Evolutionary conservation across 2,329 filamentous ascomycete genomes (phyloP).

Genomic region (Monosporascus sp.): DNA sequence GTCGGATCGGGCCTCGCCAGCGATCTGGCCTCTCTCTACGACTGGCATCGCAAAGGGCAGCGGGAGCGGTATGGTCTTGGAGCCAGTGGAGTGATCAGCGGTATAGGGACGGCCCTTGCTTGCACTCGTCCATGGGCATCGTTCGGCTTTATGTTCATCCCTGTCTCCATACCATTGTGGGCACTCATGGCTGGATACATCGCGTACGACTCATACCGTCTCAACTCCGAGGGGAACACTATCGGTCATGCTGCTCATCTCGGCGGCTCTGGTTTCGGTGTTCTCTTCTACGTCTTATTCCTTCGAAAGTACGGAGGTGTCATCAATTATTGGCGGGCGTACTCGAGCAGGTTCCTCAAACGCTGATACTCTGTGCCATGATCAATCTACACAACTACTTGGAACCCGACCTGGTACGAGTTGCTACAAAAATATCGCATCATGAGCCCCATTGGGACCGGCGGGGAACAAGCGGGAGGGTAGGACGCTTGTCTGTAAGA

Average conservation of each 20-base stretch:
- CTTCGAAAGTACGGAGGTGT: neutral
- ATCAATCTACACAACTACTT: too few species aligned
- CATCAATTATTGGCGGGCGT: neutral
- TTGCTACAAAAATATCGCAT: too few species aligned
- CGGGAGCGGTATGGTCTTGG: slow-evolving; percentile 9
- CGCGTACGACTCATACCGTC: slow-evolving; percentile 13
- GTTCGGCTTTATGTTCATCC: slow-evolving; percentile 14
- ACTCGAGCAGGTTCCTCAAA: neutral
- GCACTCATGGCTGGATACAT: slow-evolving; percentile 9
- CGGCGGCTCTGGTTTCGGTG: slow-evolving; percentile 17
- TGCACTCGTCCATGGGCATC: slow-evolving; percentile 8
- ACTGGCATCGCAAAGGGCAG: slow-evolving; percentile 5
- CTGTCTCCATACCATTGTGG: slow-evolving; percentile 13
- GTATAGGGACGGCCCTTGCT: slow-evolving; percentile 13
- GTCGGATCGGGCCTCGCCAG: slow-evolving; percentile 15
- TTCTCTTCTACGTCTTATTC: slow-evolving; percentile 11
- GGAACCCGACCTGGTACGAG: too few species aligned
- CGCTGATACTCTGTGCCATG: too few species aligned
- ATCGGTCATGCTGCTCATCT: slow-evolving; percentile 21
- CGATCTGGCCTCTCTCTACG: slow-evolving; percentile 9
- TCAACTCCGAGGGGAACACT: slow-evolving; percentile 6
- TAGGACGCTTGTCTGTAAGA: neutral
- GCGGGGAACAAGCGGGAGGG: neutral
- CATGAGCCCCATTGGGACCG: too few species aligned
- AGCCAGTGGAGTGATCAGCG: slow-evolving; percentile 19